phyloP scores from a whole-genome alignment of 2,329 filamentous ascomycete genomes.

The Microdochium paspali region DNA sequence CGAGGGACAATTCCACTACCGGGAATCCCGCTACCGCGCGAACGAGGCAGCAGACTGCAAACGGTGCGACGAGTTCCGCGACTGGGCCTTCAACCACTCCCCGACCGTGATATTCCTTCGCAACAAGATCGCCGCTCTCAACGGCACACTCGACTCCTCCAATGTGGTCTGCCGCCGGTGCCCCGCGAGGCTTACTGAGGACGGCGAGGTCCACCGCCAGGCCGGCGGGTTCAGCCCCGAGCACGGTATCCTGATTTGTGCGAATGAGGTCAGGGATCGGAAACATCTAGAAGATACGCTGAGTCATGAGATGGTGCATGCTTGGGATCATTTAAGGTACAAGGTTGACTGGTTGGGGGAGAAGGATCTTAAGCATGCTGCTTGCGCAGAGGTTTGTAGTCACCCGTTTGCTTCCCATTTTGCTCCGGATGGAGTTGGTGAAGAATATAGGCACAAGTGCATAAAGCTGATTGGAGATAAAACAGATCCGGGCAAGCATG shows the following conservation, averaged over 20 bases:
- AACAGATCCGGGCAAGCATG: constrained; percentile 81
- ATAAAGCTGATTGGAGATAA: neutral
- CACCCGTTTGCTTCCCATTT: neutral
- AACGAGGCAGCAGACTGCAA: constrained; percentile 72
- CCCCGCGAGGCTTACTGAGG: constrained; percentile 43
- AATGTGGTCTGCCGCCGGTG: constrained; percentile 84
- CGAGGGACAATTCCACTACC: constrained; percentile 66
- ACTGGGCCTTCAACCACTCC: constrained; percentile 77
- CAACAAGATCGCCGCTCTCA: constrained; percentile 70
- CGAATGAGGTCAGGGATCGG: constrained; percentile 75
- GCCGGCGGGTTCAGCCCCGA: constrained; percentile 78
- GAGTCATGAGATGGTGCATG: constrained; percentile 96
- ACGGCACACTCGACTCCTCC: constrained; percentile 59
- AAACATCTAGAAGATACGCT: constrained; percentile 88
- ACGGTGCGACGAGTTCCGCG: constrained; percentile 70
- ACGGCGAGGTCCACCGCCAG: constrained; percentile 53
- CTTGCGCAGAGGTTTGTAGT: constrained; percentile 73
- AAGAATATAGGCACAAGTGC: neutral
- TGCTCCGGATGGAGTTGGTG: no score
- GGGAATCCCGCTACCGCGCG: constrained; percentile 62
- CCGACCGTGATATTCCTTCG: constrained; percentile 82
- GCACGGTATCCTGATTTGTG: constrained; percentile 84
- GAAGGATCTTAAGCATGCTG: constrained; percentile 74
- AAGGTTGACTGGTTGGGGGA: constrained; percentile 72
- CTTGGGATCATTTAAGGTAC: constrained; percentile 86